Base-by-base conservation (phyloP, 2,329 filamentous ascomycete species). In the Aspergillus texensis region DNA sequence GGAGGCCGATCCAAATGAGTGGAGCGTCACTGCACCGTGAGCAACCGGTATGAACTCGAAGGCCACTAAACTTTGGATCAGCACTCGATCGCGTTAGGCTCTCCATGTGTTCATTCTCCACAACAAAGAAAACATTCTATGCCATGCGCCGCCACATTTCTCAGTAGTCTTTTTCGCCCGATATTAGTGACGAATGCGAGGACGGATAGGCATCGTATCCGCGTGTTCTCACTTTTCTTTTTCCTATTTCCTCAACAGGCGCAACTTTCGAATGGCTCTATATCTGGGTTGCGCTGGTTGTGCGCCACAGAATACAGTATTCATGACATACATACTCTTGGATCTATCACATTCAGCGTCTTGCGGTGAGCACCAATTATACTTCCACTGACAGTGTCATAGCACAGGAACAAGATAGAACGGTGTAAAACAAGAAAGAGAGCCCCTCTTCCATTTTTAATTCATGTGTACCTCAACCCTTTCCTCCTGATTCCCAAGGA, bases 61-160 rank as follows among this genome's bases (percentile, higher is more conserved):
- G 52, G 52, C 30, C 52, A 28, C 21, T 55, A 55, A 36, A 39
- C 52, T 55, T 55, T n/a, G 24, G 10, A 26, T 21, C 32, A 39
- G 24, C n/a, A 6, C 52, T 55, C n/a, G n/a, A 55, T 55, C 11
- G 32, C 52, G 52, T 55, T 55, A 55, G 52, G 14, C 8, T 6
- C 10, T 55, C 32, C 52, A 55, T 55, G 52, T 39, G 52, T 55
- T 55, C 52, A 34, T 26, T 14, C 52, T 55, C 32, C 21, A 34
- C 21, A 55, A 55, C 52, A 55, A 55, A 55, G 52, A 55, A 55
- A 55, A 55, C 52, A 55, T 39, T 26, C 52, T 55, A 39, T 55
- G 32, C 32, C 52, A 39, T 55, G n/a, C 39, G 52, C 34, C 32
- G 52, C 52, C 52, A 41, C 52, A 55, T 55, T 28, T 28, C 16